Percentiles rank a stretch among this genome's conserved stretches.
Conservation (phyloP, 768 basidiomycete species). For the Trametes cinnabarina region DNA sequence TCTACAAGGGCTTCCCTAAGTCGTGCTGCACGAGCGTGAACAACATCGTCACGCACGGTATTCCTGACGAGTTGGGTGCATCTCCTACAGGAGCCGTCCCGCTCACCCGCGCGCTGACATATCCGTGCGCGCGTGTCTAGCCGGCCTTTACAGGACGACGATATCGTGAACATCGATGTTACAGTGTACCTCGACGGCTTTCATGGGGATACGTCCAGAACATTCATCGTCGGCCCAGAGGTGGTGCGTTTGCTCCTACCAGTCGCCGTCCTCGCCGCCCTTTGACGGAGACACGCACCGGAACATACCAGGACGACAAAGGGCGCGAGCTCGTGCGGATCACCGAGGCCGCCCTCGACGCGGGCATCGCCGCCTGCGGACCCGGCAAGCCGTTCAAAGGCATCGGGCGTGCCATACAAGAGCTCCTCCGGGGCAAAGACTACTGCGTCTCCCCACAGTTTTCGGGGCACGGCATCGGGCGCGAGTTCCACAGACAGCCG, state of each 20-base stretch:
- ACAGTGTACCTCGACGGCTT: conserved; percentile 82
- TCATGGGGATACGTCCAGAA: conserved; percentile 88
- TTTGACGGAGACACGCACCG: background rate
- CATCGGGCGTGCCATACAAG: conserved; percentile 72
- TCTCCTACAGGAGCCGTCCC: background rate
- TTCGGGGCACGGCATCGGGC: conserved; percentile 86
- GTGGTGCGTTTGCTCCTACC: conserved; percentile 50
- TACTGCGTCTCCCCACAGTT: conserved; percentile 73
- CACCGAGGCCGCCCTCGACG: conserved; percentile 62
- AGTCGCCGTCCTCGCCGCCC: background rate
- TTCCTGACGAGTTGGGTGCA: conserved; percentile 81
- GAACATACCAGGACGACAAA: conserved; percentile 54
- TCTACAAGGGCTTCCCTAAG: conserved; percentile 71
- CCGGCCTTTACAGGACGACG: conserved; percentile 75
- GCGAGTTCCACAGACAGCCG: conserved; percentile 73
- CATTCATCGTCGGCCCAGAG: conserved; percentile 69
- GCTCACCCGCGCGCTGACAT: background rate
- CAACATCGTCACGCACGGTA: conserved; percentile 84
- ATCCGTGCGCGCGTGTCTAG: conserved; percentile 37
- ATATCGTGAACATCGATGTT: conserved; percentile 87
- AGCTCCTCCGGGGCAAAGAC: conserved; percentile 38
- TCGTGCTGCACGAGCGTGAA: conserved; percentile 88
- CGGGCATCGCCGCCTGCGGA: conserved; percentile 72
- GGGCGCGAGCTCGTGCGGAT: conserved; percentile 64
- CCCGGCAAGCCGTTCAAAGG: conserved; percentile 65